Percentiles rank a stretch among this genome's conserved stretches.
Evolutionary conservation across 768 basidiomycete species (phyloP).

Genomic region (Mrakia gelida): DNA sequence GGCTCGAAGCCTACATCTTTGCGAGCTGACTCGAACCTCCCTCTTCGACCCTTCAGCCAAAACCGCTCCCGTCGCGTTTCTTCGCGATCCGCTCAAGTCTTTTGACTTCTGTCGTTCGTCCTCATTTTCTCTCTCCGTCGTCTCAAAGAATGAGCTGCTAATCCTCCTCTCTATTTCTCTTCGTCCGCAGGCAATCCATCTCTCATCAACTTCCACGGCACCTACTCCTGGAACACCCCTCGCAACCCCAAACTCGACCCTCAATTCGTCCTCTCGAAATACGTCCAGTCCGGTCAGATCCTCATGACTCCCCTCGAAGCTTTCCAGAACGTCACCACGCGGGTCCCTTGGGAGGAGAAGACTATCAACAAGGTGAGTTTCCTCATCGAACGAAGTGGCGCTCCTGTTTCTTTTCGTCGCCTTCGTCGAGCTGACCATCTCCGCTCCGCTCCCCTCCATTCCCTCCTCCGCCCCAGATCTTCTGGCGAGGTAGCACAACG

Average conservation of each 20-base stretch:
- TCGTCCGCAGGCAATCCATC: neutral
- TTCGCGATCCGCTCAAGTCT: slow-evolving; percentile 1
- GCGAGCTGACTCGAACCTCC: neutral
- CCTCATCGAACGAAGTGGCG: neutral
- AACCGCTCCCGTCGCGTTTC: neutral
- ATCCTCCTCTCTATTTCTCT: neutral
- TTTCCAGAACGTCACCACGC: neutral
- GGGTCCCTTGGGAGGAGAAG: neutral
- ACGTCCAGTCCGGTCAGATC: neutral
- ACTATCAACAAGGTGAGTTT: neutral
- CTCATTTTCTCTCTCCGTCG: no score
- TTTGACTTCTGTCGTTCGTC: slow-evolving; percentile 26
- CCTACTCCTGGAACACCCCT: neutral
- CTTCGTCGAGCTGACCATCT: no score
- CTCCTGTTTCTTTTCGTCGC: no score
- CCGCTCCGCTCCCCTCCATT: no score
- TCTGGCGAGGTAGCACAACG: slow-evolving; percentile 29
- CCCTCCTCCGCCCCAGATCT: neutral
- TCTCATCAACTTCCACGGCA: neutral
- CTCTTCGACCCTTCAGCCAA: neutral
- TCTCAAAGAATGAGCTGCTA: no score
- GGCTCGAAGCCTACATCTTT: neutral
- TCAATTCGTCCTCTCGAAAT: slow-evolving; percentile 6
- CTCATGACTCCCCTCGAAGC: slow-evolving; percentile 6
- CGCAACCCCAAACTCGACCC: neutral